Conservation (phyloP, 1,284 basidiomycete genomes). For the Exsudoporus floridanus region DNA sequence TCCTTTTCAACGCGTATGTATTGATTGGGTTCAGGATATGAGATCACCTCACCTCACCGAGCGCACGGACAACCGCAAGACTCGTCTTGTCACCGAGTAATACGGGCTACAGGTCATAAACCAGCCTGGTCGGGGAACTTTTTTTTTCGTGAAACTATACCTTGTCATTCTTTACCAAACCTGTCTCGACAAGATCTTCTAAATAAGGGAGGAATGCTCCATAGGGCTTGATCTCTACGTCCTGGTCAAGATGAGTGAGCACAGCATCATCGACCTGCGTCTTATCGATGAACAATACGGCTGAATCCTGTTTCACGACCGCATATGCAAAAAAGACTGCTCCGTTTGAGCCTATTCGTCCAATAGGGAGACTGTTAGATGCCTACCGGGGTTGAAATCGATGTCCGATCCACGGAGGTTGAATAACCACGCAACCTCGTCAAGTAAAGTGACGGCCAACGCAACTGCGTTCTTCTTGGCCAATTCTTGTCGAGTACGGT, state of each 20-base stretch:
- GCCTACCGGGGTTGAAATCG: conserved; percentile 78
- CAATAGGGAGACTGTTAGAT: neutral
- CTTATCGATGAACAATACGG: conserved; percentile 74
- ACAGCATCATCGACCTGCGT: conserved; percentile 62
- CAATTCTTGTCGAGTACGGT: conserved; percentile 64
- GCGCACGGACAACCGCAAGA: conserved; percentile 74
- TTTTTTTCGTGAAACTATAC: conserved; percentile 26
- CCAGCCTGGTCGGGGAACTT: neutral
- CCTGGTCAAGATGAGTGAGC: conserved; percentile 55
- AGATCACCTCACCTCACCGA: conserved; percentile 54
- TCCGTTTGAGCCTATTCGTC: neutral
- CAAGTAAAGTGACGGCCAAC: conserved; percentile 77
- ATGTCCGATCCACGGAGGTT: conserved; percentile 94
- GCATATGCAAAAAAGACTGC: conserved; percentile 94
- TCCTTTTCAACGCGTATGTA: conserved; percentile 36
- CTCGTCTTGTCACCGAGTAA: conserved; percentile 73
- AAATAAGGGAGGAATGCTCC: conserved; percentile 64
- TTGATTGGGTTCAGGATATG: neutral
- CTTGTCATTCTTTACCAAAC: conserved; percentile 47
- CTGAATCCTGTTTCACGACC: conserved; percentile 67
- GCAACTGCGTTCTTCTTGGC: conserved; percentile 64
- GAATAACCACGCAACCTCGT: conserved; percentile 93
- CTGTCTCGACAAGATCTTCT: conserved; percentile 46
- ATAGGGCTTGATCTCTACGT: conserved; percentile 75
- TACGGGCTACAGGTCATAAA: conserved; percentile 45